These are phyloP conservation scores for Purshia tridentata DNA, from an alignment of 306 rosid species.

Conservation along the genomic window DNA sequence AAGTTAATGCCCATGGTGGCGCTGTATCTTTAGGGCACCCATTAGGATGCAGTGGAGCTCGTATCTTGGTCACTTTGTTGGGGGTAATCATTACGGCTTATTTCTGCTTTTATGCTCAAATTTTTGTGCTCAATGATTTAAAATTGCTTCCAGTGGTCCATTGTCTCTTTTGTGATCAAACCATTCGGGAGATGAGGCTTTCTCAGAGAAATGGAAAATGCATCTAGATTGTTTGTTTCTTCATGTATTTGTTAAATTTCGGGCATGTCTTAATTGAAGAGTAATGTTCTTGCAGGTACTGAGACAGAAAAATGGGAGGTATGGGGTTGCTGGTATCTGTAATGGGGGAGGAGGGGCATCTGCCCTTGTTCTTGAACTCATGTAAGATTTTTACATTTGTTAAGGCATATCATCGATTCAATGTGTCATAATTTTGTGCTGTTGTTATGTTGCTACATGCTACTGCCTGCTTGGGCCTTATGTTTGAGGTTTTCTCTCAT, in stretches of 20 bases:
- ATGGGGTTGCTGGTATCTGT: slow-evolving; percentile 82
- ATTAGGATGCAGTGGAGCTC: slow-evolving; percentile 97
- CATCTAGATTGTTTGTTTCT: neutral
- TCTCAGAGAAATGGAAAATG: neutral
- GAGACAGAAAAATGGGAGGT: slow-evolving; percentile 73
- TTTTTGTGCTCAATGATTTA: slow-evolving; percentile 8
- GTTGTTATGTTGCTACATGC: neutral
- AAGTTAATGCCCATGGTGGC: slow-evolving; percentile 80
- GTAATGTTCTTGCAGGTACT: slow-evolving; percentile 55
- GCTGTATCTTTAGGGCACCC: slow-evolving; percentile 97
- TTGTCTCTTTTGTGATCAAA: neutral
- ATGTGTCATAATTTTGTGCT: neutral
- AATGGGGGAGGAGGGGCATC: slow-evolving; percentile 99
- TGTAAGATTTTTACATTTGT: slow-evolving; percentile 50
- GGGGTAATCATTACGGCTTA: slow-evolving; percentile 55
- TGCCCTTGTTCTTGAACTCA: slow-evolving; percentile 74
- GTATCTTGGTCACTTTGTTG: slow-evolving; percentile 76
- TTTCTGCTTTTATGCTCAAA: neutral
- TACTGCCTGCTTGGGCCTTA: neutral
- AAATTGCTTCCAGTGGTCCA: neutral
- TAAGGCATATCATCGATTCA: neutral
- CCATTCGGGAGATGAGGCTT: slow-evolving; percentile 1
- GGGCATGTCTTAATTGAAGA: slow-evolving; percentile 23
- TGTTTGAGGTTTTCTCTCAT: too few relatives aligned
- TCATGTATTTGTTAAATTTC: slow-evolving; percentile 6